Evolutionary conservation across 768 basidiomycete species (phyloP), one percentile per base, ranked within the genome.

Genomic region (Suillus subaureus): DNA sequence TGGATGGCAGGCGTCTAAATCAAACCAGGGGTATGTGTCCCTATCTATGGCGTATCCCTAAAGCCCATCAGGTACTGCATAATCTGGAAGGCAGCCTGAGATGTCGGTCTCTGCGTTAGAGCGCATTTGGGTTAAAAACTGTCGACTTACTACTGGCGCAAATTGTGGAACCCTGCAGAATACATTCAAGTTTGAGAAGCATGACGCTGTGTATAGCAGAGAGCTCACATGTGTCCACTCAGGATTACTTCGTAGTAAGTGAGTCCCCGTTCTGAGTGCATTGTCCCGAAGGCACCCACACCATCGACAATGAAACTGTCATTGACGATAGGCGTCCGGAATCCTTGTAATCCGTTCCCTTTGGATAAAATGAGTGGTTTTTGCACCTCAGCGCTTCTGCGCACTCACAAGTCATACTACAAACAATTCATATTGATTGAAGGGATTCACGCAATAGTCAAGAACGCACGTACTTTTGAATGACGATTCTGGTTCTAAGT

Each of bases 271-370:
- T 37, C 35, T 37, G 35, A 37, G 8, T 37, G 43, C 21, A 21
- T 43, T 9, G 43, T 21, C 18, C 39, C 13, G 13, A 11, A 43
- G 18, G 43, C 43, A 43, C 43, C 43, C 18, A 43, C 21, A 4
- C 43, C 43, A 43, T 43, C 21, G 4, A 43, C 43, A 21, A 43
- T 43, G 79, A 92, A 89, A 66, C 85, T 88, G 68, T 92, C 90
- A 37, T 84, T 77, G 15, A 75, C 71, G 55, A 91, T 89, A 6
- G 89, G 89, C 0, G 82, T 87, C 67, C 88, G 90, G 84, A 92
- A 92, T 0, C 91, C 91, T 78, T 92, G 91, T 64, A 78, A 51
- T 28, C 52, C 47, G 16, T 51, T 18, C 31, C 31, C n/a, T 61
- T 6, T n/a, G 52, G 35, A 26, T 61, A 68, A 16, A 55, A 39